phyloP scores from a whole-genome alignment of 306 rosid species.

The Ziziphus jujuba region DNA sequence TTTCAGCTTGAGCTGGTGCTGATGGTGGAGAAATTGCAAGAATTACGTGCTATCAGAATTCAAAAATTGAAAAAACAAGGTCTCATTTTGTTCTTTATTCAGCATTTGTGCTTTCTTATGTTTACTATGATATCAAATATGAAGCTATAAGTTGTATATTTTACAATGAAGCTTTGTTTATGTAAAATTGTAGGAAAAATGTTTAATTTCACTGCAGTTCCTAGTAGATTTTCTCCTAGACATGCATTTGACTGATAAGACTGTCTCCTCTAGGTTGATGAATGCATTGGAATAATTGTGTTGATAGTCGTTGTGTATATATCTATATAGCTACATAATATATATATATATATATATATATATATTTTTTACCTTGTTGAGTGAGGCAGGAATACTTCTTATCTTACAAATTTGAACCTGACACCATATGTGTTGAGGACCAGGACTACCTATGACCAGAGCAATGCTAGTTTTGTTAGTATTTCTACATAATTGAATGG shows the following conservation, averaged over 20 bases:
- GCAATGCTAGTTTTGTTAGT: too few species aligned
- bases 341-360: not conserved
- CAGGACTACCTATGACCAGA: too few species aligned
- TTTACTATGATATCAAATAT: not conserved
- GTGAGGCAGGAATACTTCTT: not conserved
- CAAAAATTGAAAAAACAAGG: slow-evolving; percentile 92
- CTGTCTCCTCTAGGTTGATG: not conserved
- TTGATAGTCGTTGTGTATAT: not conserved
- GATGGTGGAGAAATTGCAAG: slow-evolving; percentile 87
- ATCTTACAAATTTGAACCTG: too few species aligned
- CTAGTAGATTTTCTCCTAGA: not conserved
- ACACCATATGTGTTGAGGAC: too few species aligned
- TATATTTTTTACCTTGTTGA: not conserved
- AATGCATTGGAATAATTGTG: not conserved
- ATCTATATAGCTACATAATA: not conserved
- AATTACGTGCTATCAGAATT: slow-evolving; percentile 77
- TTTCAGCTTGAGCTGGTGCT: slow-evolving; percentile 76
- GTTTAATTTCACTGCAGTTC: not conserved
- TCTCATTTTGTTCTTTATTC: slow-evolving; percentile 5
- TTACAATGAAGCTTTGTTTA: not conserved
- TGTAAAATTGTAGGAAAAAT: not conserved
- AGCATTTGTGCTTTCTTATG: not conserved
- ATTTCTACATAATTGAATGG: not conserved
- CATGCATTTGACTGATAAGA: not conserved
- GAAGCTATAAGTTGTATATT: not conserved